phyloP scores from a whole-genome alignment of 2,329 filamentous ascomycete species.

The Thermomyces lanuginosus region DNA sequence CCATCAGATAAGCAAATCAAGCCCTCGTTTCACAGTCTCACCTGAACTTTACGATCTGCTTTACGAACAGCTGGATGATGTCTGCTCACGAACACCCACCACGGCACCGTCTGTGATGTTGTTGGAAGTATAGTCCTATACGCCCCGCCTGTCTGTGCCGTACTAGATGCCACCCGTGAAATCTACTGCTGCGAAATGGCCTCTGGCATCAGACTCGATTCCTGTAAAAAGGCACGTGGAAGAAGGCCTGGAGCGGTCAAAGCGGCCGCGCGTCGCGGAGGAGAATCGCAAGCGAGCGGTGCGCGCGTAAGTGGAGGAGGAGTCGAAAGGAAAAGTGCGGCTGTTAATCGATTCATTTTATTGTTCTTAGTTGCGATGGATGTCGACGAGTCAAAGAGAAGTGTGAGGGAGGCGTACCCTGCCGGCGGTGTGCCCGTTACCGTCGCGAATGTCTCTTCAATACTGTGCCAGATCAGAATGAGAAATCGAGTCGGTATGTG shows the following conservation, averaged over 20 bases:
- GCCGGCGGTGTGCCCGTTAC: conserved; percentile 36
- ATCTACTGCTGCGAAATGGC: not conserved
- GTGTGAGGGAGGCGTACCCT: conserved; percentile 40
- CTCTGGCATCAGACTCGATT: not conserved
- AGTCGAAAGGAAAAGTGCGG: not conserved
- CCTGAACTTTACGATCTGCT: too few species aligned
- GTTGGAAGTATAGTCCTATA: too few species aligned
- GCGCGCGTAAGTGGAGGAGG: conserved; percentile 18
- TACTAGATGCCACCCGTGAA: not conserved
- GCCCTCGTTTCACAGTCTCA: too few species aligned
- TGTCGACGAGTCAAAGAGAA: conserved; percentile 42
- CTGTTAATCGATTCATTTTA: conserved; percentile 1
- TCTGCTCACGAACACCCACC: too few species aligned
- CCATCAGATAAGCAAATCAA: too few species aligned
- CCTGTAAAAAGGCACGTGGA: conserved; percentile 12
- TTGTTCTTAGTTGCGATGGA: conserved; percentile 34
- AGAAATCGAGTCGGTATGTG: conserved; percentile 15
- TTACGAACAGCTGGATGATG: too few species aligned
- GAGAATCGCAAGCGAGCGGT: conserved; percentile 27
- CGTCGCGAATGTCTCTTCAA: conserved; percentile 36
- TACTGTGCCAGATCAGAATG: conserved; percentile 20
- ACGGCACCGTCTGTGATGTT: too few species aligned
- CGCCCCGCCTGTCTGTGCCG: not conserved
- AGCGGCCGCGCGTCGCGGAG: conserved; percentile 25
- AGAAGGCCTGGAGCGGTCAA: conserved; percentile 16